Evolutionary conservation across 75 land plant genomes (phyloP).

Genomic region (Cryptomeria japonica): DNA sequence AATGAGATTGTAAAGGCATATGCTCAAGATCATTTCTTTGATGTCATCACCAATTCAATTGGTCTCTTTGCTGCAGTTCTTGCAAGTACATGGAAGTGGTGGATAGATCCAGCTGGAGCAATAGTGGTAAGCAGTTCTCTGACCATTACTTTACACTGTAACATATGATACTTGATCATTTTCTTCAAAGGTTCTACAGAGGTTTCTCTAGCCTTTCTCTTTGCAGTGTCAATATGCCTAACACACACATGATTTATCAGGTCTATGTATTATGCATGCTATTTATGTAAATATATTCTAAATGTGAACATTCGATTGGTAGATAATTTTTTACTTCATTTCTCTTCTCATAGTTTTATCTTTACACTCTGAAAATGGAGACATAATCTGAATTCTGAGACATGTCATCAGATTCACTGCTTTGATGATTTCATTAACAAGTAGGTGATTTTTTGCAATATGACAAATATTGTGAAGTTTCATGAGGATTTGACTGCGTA

Average conservation of each 20-base stretch:
- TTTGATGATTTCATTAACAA: not conserved
- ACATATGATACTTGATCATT: not conserved
- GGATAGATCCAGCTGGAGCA: slow-evolving; percentile 95
- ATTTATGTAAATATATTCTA: not conserved
- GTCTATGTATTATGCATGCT: no score
- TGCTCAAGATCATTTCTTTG: slow-evolving; percentile 93
- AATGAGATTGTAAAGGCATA: slow-evolving; percentile 92
- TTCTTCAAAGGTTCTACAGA: not conserved
- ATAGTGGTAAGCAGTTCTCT: slow-evolving; percentile 40
- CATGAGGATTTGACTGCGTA: no score
- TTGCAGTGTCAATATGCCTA: not conserved
- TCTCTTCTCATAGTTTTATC: not conserved
- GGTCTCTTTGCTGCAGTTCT: slow-evolving; percentile 76
- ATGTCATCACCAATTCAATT: slow-evolving; percentile 90
- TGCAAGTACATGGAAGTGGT: slow-evolving; percentile 62
- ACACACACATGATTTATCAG: not conserved
- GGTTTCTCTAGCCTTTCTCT: not conserved
- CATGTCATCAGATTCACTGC: not conserved
- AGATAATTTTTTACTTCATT: not conserved
- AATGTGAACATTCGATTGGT: not conserved
- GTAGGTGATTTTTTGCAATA: no score
- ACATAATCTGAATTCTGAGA: not conserved
- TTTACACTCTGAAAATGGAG: not conserved
- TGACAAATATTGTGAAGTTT: no score
- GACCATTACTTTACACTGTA: not conserved